Evolutionary conservation across 176 grass and related monocot species (phyloP), one percentile per base, ranked within the genome.

Genomic region (Cocos nucifera): DNA sequence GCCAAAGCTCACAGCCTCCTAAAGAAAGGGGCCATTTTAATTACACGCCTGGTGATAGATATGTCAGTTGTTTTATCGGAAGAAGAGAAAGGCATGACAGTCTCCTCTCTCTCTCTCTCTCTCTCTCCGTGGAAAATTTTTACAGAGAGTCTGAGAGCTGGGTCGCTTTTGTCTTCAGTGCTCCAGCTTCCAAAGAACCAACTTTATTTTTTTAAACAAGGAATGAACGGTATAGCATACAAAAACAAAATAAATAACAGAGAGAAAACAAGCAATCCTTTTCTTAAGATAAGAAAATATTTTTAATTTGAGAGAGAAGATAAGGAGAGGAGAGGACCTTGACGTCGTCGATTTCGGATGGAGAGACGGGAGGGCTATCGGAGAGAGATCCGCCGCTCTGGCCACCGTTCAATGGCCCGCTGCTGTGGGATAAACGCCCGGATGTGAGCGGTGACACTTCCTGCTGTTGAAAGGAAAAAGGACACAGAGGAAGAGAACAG

Each of bases 371-470:
- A 54, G 93, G 93, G 66, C 93, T 98, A 73, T 98, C 93, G 57
- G 88, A 83, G 76, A 92, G 82, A 3, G 88, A 98, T 70, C 84
- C 71, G 19, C 80, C 89, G 23, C 35, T 44, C 35, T 44, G 35
- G 35, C 35, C 35, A 14, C 93, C 87, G 66, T 83, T 98, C 32
- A 97, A 80, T 18, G 93, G 88, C 0, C 93, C 93, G 63, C 93
- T 98, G 84, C 88, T 98, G 79, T 98, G 93, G 17, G 93, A 98
- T 62, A 92, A 84, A 48, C 93, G 87, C 55, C 93, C 93, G 53
- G 93, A 98, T 32, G 93, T 80, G 52, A 98, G 87, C n/a, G 93
- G 84, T 17, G 88, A 80, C 54, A 86, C 93, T 62, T 91, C 93
- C 61, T 75, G 73, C 81, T 44, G 35, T 44, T 44, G 0, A 44